Evolutionary conservation across 2,329 filamentous ascomycete species (phyloP).

Genomic region (Fusarium equiseti): DNA sequence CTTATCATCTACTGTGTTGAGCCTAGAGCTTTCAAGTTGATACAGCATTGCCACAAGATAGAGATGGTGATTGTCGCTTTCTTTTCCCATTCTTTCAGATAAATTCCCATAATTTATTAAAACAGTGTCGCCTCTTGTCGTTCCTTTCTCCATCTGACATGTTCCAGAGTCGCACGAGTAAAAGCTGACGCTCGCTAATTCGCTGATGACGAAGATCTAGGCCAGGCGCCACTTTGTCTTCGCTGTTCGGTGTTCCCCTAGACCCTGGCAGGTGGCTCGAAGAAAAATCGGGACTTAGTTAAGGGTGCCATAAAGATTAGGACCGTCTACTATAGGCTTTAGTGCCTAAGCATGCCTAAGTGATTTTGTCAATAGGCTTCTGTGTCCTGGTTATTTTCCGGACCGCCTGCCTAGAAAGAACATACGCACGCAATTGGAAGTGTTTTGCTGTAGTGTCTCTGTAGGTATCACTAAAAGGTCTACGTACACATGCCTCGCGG

Average conservation of each 20-base stretch:
- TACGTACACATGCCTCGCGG: conserved; percentile 32
- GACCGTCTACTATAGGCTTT: too few relatives aligned
- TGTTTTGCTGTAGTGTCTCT: not conserved
- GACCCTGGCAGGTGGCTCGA: not conserved
- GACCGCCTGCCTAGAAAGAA: not conserved
- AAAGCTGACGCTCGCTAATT: conserved; percentile 34
- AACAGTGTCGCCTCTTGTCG: conserved; percentile 21
- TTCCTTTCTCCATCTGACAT: conserved; percentile 24
- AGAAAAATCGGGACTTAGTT: too few relatives aligned
- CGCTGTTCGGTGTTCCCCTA: conserved; percentile 20
- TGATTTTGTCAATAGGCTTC: too few relatives aligned
- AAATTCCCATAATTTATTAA: conserved; percentile 35
- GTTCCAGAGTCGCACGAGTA: conserved; percentile 7
- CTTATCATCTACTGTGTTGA: conserved; percentile 33
- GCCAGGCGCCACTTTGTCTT: conserved; percentile 31
- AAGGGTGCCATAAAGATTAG: too few relatives aligned
- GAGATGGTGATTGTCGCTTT: conserved; percentile 32
- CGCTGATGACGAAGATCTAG: conserved; percentile 38
- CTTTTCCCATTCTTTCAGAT: conserved; percentile 30
- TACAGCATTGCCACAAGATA: conserved; percentile 23
- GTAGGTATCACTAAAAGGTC: conserved; percentile 10
- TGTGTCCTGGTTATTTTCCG: too few relatives aligned
- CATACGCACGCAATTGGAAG: conserved; percentile 23
- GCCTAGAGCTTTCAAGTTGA: conserved; percentile 22
- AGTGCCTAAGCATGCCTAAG: too few relatives aligned